These are phyloP conservation scores for Barnettozyma populi DNA, from an alignment of 805 yeast species.

Conservation along the genomic window DNA sequence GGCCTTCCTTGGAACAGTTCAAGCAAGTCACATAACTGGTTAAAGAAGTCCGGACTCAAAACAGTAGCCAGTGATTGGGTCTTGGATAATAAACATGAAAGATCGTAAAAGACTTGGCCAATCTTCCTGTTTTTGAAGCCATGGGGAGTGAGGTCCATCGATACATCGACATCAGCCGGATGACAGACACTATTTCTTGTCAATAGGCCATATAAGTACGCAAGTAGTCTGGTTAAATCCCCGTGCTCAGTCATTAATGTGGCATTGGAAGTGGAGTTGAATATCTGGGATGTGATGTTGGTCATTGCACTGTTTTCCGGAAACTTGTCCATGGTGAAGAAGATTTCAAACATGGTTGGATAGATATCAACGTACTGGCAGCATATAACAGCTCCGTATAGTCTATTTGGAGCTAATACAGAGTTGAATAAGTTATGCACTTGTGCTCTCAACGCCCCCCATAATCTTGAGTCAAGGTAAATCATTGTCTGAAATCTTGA, in stretches of 20 bases:
- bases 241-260: slow-evolving; percentile 58
- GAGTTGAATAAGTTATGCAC: slow-evolving; percentile 63
- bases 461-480: slow-evolving; percentile 65
- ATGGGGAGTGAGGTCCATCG: slow-evolving; percentile 19
- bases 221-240: slow-evolving; percentile 55
- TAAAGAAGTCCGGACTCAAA: slow-evolving; percentile 39
- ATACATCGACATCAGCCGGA: slow-evolving; percentile 36
- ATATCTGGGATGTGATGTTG: slow-evolving; percentile 69
- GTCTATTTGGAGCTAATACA: slow-evolving; percentile 54
- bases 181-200: slow-evolving; percentile 46
- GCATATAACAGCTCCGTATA: slow-evolving; percentile 55
- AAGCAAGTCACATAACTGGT: slow-evolving; percentile 60
- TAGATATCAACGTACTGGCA: slow-evolving; percentile 80
- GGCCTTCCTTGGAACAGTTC: slow-evolving; percentile 75
- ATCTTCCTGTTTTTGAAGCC: slow-evolving; percentile 60
- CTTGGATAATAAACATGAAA: slow-evolving; percentile 71
- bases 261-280: slow-evolving; percentile 73
- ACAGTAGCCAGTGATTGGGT: slow-evolving; percentile 50
- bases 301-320: slow-evolving; percentile 74
- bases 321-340: slow-evolving; percentile 64
- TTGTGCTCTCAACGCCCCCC: slow-evolving; percentile 54
- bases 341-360: slow-evolving; percentile 67
- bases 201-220: slow-evolving; percentile 57
- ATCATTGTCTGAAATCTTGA: slow-evolving; percentile 37
- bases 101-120: slow-evolving; percentile 74